These are phyloP conservation scores for Plectosphaerella sp. DNA, from an alignment of 2,329 filamentous ascomycete species.

Conservation along the genomic window DNA sequence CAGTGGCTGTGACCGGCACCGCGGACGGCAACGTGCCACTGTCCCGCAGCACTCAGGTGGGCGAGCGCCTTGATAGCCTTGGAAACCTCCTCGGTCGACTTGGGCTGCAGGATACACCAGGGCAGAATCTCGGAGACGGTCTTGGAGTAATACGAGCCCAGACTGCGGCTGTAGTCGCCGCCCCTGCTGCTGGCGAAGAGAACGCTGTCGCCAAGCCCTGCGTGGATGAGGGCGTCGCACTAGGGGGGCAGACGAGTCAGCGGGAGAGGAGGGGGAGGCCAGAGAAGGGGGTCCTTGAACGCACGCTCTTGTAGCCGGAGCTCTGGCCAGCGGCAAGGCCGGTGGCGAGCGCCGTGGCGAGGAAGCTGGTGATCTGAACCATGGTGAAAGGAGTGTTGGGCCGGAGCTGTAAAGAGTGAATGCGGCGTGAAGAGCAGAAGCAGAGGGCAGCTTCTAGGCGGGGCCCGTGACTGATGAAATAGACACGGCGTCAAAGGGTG, in stretches of 20 bases:
- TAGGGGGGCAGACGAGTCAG: neutral
- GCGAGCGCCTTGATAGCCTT: slow-evolving; percentile 10
- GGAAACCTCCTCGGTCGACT: slow-evolving; percentile 16
- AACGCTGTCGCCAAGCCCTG: slow-evolving; percentile 5
- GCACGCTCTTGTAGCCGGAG: slow-evolving; percentile 1
- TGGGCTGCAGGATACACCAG: slow-evolving; percentile 20
- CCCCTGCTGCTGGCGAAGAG: slow-evolving; percentile 4
- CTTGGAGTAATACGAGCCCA: slow-evolving; percentile 15
- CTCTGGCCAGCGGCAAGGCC: neutral
- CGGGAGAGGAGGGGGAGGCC: too few species aligned
- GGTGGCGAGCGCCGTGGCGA: neutral
- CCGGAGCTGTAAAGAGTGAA: too few species aligned
- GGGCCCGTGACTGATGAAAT: too few species aligned
- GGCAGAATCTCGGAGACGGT: slow-evolving; percentile 15
- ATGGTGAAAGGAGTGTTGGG: neutral
- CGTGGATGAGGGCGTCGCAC: slow-evolving; percentile 10
- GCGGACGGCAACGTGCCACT: slow-evolving; percentile 25
- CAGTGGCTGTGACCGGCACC: slow-evolving; percentile 41
- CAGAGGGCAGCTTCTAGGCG: too few species aligned
- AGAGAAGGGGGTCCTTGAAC: neutral
- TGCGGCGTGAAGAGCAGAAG: too few species aligned
- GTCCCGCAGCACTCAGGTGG: slow-evolving; percentile 9
- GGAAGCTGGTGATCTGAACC: neutral
- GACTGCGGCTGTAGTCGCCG: neutral
- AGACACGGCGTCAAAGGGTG: too few species aligned